Base-by-base conservation (phyloP, 768 basidiomycete genomes). In the Rhodotorula toruloides region DNA sequence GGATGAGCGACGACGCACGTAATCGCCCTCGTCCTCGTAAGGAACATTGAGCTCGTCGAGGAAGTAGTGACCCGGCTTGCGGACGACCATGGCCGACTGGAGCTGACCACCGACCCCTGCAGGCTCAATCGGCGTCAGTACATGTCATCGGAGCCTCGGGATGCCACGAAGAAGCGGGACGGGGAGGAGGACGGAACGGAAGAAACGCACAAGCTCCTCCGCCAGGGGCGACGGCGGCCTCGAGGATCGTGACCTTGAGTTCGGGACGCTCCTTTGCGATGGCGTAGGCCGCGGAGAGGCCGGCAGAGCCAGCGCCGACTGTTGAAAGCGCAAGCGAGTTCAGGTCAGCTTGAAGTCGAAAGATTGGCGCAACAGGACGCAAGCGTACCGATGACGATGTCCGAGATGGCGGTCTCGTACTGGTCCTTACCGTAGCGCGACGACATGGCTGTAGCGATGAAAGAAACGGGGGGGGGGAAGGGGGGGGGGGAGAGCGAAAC, bases 11-110 rank as follows among this genome's bases (percentile, higher is more conserved):
- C 52, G 39, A 52, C 55, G 46, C 85, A 88, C 87, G 74, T 85
- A 89, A 36, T 81, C 67, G 60, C 87, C 87, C 76, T 89, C 87
- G 75, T 89, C 88, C 70, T 89, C 87, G 76, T 84, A 89, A 2
- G 84, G 83, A 29, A 90, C 83, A 32, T 84, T 86, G 55, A 89
- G 76, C 76, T 86, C 85, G 21, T 80, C 79, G 50, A 89, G 81
- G 81, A 90, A 88, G 54, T 79, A 77, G 75, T 89, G 84, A 0
- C 86, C 87, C 6, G 87, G 88, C 78, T 89, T 89, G 68, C 87
- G 84, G 63, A 89, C 84, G 60, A 85, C 87, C 87, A 89, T 89
- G 0, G 87, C 84, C 1, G 84, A 84, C 88, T 89, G 88, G 60
- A 88, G 79, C 77, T 88, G 87, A 1, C 68, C 68, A 39, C 67